Base-by-base conservation (phyloP, 495 filamentous ascomycete genomes). In the Penicillium lividum region DNA sequence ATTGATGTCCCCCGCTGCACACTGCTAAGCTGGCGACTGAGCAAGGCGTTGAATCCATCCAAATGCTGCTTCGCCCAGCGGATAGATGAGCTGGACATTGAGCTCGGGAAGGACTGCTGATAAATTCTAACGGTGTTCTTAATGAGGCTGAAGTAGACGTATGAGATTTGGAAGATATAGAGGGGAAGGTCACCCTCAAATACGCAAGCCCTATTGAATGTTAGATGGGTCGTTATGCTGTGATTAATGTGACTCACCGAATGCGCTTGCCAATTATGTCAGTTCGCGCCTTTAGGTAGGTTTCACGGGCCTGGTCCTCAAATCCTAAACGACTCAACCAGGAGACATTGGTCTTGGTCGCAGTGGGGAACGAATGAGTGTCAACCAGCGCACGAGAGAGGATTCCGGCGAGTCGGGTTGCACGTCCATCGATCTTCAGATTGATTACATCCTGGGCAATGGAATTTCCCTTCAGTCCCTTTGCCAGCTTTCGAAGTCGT, bases 141-240 rank as follows among this genome's bases (percentile, higher is more conserved):
- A 70, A 97, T 95, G 61, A 97, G 83, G 29, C 86, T 89, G 78
- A 99, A 99, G 72, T 96, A 96, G 51, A 97, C 92, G 60, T 89
- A 96, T 4, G 94, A 93, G n/a, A 99, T 82, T 69, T 96, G 89
- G 77, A 89, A 96, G 65, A 98, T 92, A 73, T 99, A 97, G 8
- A 90, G 82, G 15, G 87, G 89, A 6, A 98, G 84, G 64, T 96
- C 87, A 34, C 94, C 94, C 71, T 96, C 91, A 72, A 98, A 97
- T 56, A 93, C 86, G 67, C 92, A 95, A 79, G 92, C 89, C 59
- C 92, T 94, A 56, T 54, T 43, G 10, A 43, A 36, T 45, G 70
- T 80, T 67, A 79, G 74, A 60, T 64, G 40, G 25, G 18, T 34
- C 42, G 22, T 29, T 47, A 9, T 6, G 40, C 22, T 31, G 18